Evolutionary conservation across 2,329 filamentous ascomycete species (phyloP).

Genomic region (Hypocrella siamensis): DNA sequence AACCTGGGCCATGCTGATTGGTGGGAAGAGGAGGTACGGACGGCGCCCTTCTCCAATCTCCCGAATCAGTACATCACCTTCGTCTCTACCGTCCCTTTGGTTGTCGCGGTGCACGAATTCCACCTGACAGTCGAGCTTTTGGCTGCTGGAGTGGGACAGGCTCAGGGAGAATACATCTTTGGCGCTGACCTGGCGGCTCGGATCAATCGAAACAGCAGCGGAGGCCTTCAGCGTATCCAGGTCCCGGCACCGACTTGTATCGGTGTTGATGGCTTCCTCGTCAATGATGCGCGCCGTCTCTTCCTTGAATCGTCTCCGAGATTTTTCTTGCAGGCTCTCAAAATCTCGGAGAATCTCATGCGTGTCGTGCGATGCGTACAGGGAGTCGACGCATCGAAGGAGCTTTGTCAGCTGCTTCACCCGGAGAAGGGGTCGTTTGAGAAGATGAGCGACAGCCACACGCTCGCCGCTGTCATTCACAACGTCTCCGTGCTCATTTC

Average conservation of each 20-base stretch:
- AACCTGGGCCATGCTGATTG: constrained; percentile 54
- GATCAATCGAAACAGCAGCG: constrained; percentile 55
- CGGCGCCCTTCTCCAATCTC: constrained; percentile 65
- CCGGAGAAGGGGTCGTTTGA: constrained; percentile 77
- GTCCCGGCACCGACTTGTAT: constrained; percentile 66
- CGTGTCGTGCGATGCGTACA: constrained; percentile 31
- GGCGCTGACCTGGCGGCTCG: constrained; percentile 68
- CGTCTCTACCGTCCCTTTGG: constrained; percentile 44
- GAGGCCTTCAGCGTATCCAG: constrained; percentile 60
- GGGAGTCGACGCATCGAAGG: constrained; percentile 50
- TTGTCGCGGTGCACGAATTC: constrained; percentile 80
- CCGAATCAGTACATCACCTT: constrained; percentile 80
- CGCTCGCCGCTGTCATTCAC: constrained; percentile 66
- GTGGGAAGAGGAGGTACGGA: constrained; percentile 79
- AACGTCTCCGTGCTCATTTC: constrained; percentile 49
- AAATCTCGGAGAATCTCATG: constrained; percentile 34
- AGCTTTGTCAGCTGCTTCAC: constrained; percentile 79
- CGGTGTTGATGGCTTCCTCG: constrained; percentile 71
- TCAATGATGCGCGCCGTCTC: constrained; percentile 61
- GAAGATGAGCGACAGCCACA: constrained; percentile 83
- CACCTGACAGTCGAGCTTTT: constrained; percentile 75
- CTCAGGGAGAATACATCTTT: constrained; percentile 83
- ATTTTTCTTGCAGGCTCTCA: constrained; percentile 58
- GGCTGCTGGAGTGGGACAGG: constrained; percentile 74
- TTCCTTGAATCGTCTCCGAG: constrained; percentile 48